phyloP scores from a whole-genome alignment of 1,284 basidiomycete species.

The Caloboletus inedulis region DNA sequence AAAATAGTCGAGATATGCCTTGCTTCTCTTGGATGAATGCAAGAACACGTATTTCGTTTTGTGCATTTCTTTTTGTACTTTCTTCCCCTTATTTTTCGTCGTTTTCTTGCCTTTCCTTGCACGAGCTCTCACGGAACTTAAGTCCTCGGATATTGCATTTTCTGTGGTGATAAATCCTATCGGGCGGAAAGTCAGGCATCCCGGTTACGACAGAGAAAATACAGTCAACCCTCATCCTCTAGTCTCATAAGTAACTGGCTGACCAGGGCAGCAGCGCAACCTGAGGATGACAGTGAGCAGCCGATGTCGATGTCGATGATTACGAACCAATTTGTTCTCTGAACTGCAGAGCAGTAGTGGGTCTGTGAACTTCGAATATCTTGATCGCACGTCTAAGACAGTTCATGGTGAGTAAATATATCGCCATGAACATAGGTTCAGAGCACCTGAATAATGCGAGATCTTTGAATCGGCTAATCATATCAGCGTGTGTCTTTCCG shows the following conservation, averaged over 20 bases:
- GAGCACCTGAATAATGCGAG: constrained; percentile 64
- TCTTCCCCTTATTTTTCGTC: constrained; percentile 43
- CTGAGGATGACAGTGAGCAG: constrained; percentile 34
- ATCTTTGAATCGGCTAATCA: constrained; percentile 61
- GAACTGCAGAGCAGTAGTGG: constrained; percentile 51
- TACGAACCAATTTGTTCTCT: constrained; percentile 55
- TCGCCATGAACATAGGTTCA: neutral
- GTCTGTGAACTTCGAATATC: constrained; percentile 51
- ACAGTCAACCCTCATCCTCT: constrained; percentile 58
- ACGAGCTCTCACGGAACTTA: constrained; percentile 46
- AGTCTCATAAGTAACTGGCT: constrained; percentile 64
- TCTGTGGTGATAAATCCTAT: constrained; percentile 62
- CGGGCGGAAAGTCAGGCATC: constrained; percentile 4
- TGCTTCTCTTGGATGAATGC: constrained; percentile 40
- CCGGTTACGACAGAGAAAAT: neutral
- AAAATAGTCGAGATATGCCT: constrained; percentile 65
- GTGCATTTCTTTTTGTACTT: constrained; percentile 51
- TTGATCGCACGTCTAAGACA: constrained; percentile 67
- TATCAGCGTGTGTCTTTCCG: constrained; percentile 51
- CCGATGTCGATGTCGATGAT: neutral
- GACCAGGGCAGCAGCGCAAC: constrained; percentile 52
- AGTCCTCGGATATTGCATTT: constrained; percentile 45
- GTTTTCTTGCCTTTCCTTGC: constrained; percentile 41
- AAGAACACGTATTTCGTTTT: constrained; percentile 60
- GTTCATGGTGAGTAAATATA: neutral